Conservation (phyloP, 129 eudicot species). For the Heracleum sosnowskyi region DNA sequence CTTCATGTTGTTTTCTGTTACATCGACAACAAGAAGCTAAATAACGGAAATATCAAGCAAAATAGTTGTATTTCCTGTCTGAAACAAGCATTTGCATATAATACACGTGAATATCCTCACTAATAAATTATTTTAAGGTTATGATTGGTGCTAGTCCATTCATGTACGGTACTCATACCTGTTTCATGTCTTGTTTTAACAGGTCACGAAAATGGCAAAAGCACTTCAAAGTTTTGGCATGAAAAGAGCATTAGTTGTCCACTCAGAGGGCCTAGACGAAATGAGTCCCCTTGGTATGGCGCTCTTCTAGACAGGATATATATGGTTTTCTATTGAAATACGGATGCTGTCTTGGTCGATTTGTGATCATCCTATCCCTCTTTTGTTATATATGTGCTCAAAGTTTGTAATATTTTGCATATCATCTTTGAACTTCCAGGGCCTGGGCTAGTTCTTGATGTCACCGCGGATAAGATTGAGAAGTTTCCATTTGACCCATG, state of each 20-base stretch:
- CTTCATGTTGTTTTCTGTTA: not conserved
- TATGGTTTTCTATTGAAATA: not conserved
- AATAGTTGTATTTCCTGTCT: not conserved
- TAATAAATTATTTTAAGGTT: not conserved
- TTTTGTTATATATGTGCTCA: not conserved
- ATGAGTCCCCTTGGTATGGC: slow-evolving; percentile 83
- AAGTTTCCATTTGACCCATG: slow-evolving; percentile 85
- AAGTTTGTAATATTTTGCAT: not conserved
- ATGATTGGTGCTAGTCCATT: not conserved
- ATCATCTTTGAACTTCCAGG: slow-evolving; percentile 29
- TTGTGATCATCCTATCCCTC: not conserved
- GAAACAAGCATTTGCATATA: slow-evolving; percentile 3
- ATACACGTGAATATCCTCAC: not conserved
- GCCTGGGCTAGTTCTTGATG: slow-evolving; percentile 74
- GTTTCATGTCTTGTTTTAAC: slow-evolving; percentile 9
- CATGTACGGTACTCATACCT: not conserved
- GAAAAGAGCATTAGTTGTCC: slow-evolving; percentile 88
- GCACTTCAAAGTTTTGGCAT: slow-evolving; percentile 90
- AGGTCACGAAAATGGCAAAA: slow-evolving; percentile 89
- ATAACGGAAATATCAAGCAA: not conserved
- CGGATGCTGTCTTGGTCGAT: not conserved
- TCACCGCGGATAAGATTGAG: slow-evolving; percentile 65
- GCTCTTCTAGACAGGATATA: not conserved
- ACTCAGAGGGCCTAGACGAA: slow-evolving; percentile 92
- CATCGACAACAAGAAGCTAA: not conserved